Evolutionary conservation across 192 early-diverging fungal genomes (phyloP).

Genomic region (Umbelopsis sp.): DNA sequence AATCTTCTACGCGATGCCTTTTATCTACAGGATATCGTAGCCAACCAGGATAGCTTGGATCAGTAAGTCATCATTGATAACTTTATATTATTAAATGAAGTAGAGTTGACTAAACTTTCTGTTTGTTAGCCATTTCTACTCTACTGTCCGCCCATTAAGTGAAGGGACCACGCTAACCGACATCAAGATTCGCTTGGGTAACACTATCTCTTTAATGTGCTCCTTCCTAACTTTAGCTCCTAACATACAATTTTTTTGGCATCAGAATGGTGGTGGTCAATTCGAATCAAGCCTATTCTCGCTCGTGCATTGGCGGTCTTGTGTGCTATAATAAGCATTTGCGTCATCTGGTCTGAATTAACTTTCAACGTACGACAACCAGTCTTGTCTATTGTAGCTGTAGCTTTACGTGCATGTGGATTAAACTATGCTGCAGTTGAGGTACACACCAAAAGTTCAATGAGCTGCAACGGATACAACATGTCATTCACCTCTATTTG

Average conservation of each 20-base stretch:
- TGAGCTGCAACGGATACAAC: too few species aligned
- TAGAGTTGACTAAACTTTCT: not conserved
- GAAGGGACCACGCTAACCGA: constrained; percentile 39
- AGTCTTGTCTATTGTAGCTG: constrained; percentile 72
- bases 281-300: constrained; percentile 67
- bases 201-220: not conserved
- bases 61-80: constrained; percentile 40
- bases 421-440: constrained; percentile 67
- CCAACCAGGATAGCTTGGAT: constrained; percentile 64
- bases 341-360: constrained; percentile 92
- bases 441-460: constrained; percentile 26
- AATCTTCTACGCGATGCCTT: constrained; percentile 77
- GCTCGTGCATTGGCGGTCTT: constrained; percentile 61
- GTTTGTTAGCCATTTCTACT: constrained; percentile 51
- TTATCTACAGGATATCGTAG: constrained; percentile 80
- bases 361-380: constrained; percentile 77
- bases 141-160: constrained; percentile 50
- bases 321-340: constrained; percentile 61
- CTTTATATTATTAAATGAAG: not conserved
- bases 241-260: not conserved
- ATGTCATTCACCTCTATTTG: not conserved
- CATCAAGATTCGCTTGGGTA: constrained; percentile 15
- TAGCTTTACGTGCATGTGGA: constrained; percentile 56
- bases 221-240: not conserved
- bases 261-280: constrained; percentile 85